These are phyloP conservation scores for Talaromyces sp. DNA, from an alignment of 2,329 filamentous ascomycete species.

Conservation along the genomic window DNA sequence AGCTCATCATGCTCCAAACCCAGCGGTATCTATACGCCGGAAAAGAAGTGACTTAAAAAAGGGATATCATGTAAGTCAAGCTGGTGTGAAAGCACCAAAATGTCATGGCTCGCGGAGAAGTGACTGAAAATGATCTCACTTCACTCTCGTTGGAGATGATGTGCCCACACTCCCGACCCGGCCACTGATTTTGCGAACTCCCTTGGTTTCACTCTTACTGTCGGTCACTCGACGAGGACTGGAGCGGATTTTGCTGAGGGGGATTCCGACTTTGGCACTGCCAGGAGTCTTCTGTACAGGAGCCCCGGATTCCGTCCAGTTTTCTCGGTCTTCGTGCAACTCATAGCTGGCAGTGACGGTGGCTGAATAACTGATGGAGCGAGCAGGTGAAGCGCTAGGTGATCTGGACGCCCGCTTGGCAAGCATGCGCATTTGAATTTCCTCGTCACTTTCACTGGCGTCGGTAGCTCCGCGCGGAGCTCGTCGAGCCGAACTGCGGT, in stretches of 20 bases:
- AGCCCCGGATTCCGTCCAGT: slow-evolving; percentile 45
- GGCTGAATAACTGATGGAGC: slow-evolving; percentile 70
- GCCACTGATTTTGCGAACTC: slow-evolving; percentile 43
- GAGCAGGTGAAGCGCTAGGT: slow-evolving; percentile 58
- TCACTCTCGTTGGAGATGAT: slow-evolving; percentile 26
- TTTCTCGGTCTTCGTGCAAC: slow-evolving; percentile 61
- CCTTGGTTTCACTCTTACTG: slow-evolving; percentile 32
- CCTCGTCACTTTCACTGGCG: slow-evolving; percentile 69
- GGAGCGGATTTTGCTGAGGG: slow-evolving; percentile 60
- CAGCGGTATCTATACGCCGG: slow-evolving; percentile 8
- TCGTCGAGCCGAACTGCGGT: slow-evolving; percentile 41
- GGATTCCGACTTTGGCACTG: slow-evolving; percentile 43
- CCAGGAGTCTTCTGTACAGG: slow-evolving; percentile 50
- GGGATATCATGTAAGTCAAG: slow-evolving; percentile 5
- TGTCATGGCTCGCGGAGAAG: slow-evolving; percentile 6
- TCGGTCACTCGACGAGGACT: slow-evolving; percentile 44
- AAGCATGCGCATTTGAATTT: slow-evolving; percentile 71
- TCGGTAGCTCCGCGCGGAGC: slow-evolving; percentile 55
- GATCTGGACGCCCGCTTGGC: slow-evolving; percentile 62
- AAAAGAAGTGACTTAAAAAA: slow-evolving; percentile 5
- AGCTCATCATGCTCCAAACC: background rate
- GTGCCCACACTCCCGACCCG: slow-evolving; percentile 39
- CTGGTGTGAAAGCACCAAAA: slow-evolving; percentile 1
- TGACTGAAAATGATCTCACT: slow-evolving; percentile 12
- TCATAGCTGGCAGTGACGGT: slow-evolving; percentile 62